Conservation (phyloP, 2,329 filamentous ascomycete genomes). For the Beauveria australis region DNA sequence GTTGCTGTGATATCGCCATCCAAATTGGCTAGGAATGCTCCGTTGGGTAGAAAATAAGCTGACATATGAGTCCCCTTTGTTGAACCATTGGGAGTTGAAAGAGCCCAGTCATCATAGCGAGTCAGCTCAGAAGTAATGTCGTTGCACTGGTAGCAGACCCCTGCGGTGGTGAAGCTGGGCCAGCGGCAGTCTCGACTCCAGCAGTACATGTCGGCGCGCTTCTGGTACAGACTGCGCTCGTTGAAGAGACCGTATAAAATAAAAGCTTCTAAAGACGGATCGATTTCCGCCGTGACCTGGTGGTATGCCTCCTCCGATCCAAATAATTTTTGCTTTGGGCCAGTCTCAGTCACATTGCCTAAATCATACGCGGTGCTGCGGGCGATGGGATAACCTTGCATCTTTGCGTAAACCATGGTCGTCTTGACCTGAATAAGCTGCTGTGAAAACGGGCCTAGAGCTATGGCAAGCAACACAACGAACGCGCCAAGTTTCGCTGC, state of each 20-base stretch:
- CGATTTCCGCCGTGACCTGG: not conserved
- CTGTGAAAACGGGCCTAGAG: not conserved
- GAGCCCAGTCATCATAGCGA: not conserved
- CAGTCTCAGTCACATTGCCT: not conserved
- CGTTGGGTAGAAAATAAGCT: not conserved
- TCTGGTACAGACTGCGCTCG: slow-evolving; percentile 8
- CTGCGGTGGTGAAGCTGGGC: slow-evolving; percentile 16
- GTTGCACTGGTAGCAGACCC: slow-evolving; percentile 16
- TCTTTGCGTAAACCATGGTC: not conserved
- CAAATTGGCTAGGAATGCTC: not conserved
- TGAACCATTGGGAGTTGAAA: not conserved
- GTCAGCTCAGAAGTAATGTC: slow-evolving; percentile 14
- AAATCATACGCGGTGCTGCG: not conserved
- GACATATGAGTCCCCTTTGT: not conserved
- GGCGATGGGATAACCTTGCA: not conserved
- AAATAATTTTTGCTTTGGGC: not conserved
- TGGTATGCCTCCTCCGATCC: not conserved
- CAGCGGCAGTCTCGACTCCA: slow-evolving; percentile 17
- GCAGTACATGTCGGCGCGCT: slow-evolving; percentile 2
- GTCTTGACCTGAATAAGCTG: not conserved
- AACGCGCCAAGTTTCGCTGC: not conserved
- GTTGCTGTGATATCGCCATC: not conserved
- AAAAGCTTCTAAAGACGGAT: not conserved
- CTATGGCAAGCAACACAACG: not conserved
- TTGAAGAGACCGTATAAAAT: slow-evolving; percentile 13